Percentiles rank a stretch among this genome's conserved stretches.
Evolutionary conservation across 2,329 filamentous ascomycete species (phyloP).

Genomic region (Diaporthe vaccinii): DNA sequence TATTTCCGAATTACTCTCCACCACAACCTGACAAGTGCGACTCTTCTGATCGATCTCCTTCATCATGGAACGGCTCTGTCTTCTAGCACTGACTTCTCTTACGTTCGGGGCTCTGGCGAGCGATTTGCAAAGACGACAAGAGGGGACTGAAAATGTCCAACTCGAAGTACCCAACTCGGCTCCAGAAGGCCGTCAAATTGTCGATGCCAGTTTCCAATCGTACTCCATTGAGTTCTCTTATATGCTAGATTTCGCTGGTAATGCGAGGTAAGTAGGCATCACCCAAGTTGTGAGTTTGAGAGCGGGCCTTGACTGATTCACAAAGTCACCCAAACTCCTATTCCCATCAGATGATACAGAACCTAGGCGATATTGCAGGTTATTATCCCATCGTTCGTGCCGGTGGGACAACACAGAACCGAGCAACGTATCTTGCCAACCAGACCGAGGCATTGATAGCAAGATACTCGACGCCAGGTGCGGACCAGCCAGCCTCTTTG

Average conservation of each 20-base stretch:
- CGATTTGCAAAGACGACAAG: background rate
- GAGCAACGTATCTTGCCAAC: slow-evolving; percentile 24
- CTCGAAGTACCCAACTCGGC: slow-evolving; percentile 10
- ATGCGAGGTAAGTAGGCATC: background rate
- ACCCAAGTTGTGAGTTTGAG: background rate
- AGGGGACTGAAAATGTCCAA: background rate
- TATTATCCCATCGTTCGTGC: slow-evolving; percentile 37
- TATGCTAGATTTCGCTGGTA: slow-evolving; percentile 32
- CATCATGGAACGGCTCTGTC: background rate
- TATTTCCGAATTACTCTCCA: background rate
- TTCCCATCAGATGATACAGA: slow-evolving; percentile 27
- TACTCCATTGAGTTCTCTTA: slow-evolving; percentile 34
- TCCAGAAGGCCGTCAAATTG: slow-evolving; percentile 19
- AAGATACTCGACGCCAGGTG: slow-evolving; percentile 17
- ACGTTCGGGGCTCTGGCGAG: background rate
- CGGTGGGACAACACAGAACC: slow-evolving; percentile 41
- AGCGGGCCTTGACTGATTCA: background rate
- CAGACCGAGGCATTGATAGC: slow-evolving; percentile 17
- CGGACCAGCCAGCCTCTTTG: slow-evolving; percentile 23
- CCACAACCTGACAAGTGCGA: background rate
- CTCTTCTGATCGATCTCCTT: background rate
- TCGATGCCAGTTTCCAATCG: slow-evolving; percentile 25
- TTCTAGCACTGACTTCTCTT: background rate
- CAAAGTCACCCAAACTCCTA: slow-evolving; percentile 21
- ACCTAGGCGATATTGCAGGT: slow-evolving; percentile 7